Base-by-base conservation (phyloP, 148 eudicot genomes). In the Fagopyrum homotropicum region DNA sequence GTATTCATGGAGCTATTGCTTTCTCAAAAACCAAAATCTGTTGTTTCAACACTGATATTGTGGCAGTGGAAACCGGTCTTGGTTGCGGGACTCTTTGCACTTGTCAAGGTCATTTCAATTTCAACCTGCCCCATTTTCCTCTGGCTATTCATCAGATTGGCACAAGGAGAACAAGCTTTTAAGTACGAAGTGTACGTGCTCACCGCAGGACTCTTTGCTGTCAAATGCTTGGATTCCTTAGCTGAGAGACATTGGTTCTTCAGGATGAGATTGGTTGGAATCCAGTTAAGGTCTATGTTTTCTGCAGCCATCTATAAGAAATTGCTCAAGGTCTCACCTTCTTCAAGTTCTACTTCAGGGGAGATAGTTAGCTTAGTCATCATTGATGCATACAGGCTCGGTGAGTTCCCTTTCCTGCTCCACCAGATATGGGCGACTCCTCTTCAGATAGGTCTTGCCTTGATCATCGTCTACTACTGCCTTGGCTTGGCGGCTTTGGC, bases 211-310 rank as follows among this genome's bases (percentile, higher is more conserved):
- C 79, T 88, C 2, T 81, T 86, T 45, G 48, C 81, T 3, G 76
- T 80, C 10, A 86, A 88, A 70, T 77, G 81, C 79, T 43, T 88
- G 2, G 91, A 88, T 73, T 86, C 89, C 46, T 22, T 88, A 6
- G 79, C 89, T 10, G 88, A 86, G 82, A 84, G 91, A 50, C 91
- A 84, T 15, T 86, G 89, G 85, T 79, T 55, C 73, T 88, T 88
- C 43, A 57, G 76, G 49, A 86, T 81, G 69, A 86, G 86, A 68
- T 54, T 86, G 72, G 84, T 86, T 22, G 91, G 91, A 2, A 80
- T 84, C 3, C 83, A 83, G 73, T 77, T 90, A 35, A 81, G 89
- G 75, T 90, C 94, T 16, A 45, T 79, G 74, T 81, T 90, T 35
- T 77, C 80, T 73, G 86, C 89, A 74, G 82, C 87, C 3, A 83